Evolutionary conservation across 2,329 filamentous ascomycete genomes (phyloP).

Genomic region (Tympanopsis confertula): DNA sequence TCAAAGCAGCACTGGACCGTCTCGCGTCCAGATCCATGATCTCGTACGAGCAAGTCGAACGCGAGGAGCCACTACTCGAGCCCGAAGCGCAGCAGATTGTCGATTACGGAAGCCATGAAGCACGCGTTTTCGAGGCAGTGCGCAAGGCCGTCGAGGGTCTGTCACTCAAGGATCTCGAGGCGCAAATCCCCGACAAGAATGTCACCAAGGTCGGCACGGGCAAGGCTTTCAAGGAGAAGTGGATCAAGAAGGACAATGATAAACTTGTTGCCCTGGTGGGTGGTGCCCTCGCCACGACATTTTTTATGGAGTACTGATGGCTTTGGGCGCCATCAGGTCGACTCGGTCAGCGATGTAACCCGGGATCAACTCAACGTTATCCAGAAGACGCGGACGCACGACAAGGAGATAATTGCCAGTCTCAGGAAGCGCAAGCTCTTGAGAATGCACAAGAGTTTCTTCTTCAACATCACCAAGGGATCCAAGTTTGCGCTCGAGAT

Average conservation of each 20-base stretch:
- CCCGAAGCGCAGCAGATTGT: constrained; percentile 63
- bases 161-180: constrained; percentile 64
- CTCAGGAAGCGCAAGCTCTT: constrained; percentile 88
- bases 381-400: constrained; percentile 57
- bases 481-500: constrained; percentile 81
- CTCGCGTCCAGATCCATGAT: constrained; percentile 79
- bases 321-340: constrained; percentile 27
- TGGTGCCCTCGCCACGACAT: not conserved
- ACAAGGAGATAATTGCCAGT: constrained; percentile 67
- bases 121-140: constrained; percentile 68
- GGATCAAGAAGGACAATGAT: constrained; percentile 51
- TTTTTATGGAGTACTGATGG: not conserved
- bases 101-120: constrained; percentile 68
- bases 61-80: constrained; percentile 67
- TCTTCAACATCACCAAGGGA: constrained; percentile 75
- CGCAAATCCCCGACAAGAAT: constrained; percentile 59
- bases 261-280: constrained; percentile 31
- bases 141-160: constrained; percentile 65
- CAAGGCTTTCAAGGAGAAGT: constrained; percentile 79
- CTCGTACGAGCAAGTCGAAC: constrained; percentile 70
- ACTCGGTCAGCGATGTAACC: constrained; percentile 71
- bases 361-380: constrained; percentile 65
- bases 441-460: constrained; percentile 70
- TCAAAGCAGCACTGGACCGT: constrained; percentile 83
- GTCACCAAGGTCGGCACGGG: constrained; percentile 79